Conservation (phyloP, 805 yeast species). For the Jamesozyma gamospora region DNA sequence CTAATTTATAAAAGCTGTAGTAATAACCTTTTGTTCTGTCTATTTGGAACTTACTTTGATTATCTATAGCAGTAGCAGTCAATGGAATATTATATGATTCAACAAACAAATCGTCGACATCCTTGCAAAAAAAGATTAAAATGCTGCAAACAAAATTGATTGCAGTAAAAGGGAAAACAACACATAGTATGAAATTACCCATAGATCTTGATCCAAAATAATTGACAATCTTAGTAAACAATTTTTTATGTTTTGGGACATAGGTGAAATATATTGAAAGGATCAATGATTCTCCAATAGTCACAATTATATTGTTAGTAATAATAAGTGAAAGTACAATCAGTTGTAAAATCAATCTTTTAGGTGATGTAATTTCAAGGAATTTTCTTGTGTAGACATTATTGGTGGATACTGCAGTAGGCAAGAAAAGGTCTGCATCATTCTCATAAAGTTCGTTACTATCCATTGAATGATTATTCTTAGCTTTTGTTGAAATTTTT, state of each 20-base stretch:
- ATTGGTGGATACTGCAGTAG: background rate
- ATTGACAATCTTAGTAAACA: slow-evolving; percentile 26
- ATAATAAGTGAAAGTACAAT: slow-evolving; percentile 9
- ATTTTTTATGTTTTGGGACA: slow-evolving; percentile 29
- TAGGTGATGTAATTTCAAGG: slow-evolving; percentile 6
- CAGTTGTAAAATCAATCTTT: slow-evolving; percentile 8
- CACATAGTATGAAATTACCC: slow-evolving; percentile 19
- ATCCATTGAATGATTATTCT: background rate
- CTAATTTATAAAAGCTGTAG: background rate
- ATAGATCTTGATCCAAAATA: slow-evolving; percentile 29
- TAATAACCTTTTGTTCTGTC: background rate
- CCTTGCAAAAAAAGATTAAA: slow-evolving; percentile 20
- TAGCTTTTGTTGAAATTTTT: background rate
- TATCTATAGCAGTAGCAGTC: background rate
- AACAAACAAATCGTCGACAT: slow-evolving; percentile 8
- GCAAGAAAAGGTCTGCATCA: background rate
- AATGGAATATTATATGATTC: background rate
- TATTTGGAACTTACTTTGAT: background rate
- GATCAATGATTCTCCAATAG: slow-evolving; percentile 29
- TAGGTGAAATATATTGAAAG: slow-evolving; percentile 34
- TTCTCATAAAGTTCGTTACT: no score
- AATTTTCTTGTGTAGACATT: slow-evolving; percentile 5
- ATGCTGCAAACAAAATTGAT: slow-evolving; percentile 14
- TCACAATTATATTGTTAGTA: slow-evolving; percentile 13
- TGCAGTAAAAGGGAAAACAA: slow-evolving; percentile 27